Base-by-base conservation (phyloP, 2,329 filamentous ascomycete species). In the Aspergillus sp. region DNA sequence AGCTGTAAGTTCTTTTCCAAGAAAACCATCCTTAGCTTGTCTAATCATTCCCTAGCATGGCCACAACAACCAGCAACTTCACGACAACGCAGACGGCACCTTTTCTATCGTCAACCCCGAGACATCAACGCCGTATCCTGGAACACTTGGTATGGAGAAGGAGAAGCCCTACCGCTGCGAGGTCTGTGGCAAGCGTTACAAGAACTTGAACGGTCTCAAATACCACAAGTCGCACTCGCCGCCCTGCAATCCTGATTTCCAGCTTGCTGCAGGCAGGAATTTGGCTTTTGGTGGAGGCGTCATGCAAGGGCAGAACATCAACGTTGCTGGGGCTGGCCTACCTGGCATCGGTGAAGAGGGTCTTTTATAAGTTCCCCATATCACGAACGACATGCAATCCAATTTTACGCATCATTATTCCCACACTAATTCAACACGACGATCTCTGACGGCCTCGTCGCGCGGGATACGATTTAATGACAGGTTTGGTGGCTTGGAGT, bases 131-230 rank as follows among this genome's bases (percentile, higher is more conserved):
- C 95, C 95, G 0, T 99, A 98, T 66, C 95, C 95, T 0, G 95
- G 95, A 32, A 98, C 95, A 1, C 82, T 96, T 38, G 95, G 95
- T n/a, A 99, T 99, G 95, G 95, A 99, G 80, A 99, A 98, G 77
- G 94, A 98, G 81, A 99, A 99, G 81, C 95, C 95, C 2, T 98
- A 98, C 76, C 93, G 93, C 73, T 99, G 95, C 77, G 93, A 98
- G 66, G 90, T 92, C 10, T 99, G 95, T 74, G 93, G 94, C 70
- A 99, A 99, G 82, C 90, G 95, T 55, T 99, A 99, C 81, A 99
- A 99, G 87, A 99, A 99, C 73, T 78, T 99, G 62, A 99, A 99
- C 77, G 95, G 95, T 6, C 85, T 99, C 64, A 99, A 99, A 87
- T 99, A 99, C 74, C 87, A 90, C 80, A 91, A 91, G 77, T 86